Base-by-base conservation (phyloP, 1,139 yeast genomes). In the Magnusiomyces suaveolens region DNA sequence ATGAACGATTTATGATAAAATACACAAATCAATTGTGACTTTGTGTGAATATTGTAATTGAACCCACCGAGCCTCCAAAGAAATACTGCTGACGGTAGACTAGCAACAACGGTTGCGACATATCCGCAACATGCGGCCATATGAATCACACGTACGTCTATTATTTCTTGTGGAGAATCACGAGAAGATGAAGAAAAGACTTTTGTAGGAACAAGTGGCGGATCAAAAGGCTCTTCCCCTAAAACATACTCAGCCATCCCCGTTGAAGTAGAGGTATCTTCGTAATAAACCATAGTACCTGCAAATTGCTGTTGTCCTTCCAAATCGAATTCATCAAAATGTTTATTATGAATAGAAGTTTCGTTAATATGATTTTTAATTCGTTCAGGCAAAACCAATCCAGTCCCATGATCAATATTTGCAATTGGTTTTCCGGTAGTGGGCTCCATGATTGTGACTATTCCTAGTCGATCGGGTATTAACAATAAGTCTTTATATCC, bases 71-170 rank as follows among this genome's bases (percentile, higher is more conserved):
- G 41, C 12, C 38, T 46, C 60, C 60, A 58, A 24, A 58, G 48
- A 54, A 52, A 58, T n/a, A 58, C 60, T 1, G 54, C 50, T 1
- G 52, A 49, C 1, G 60, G 59, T 25, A 52, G 49, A 21, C 50
- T 33, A n/a, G 57, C 41, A n/a, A 52, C 53, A 2, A 56, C 59
- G 12, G 58, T 50, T 18, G 60, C 59, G 33, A 58, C 51, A 49
- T 54, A 56, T 44, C 21, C 43, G 46, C 12, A 29, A n/a, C 49
- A 46, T 12, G 49, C 25, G 20, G 46, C 46, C 46, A 23, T 43
- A 8, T 3, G 4, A 21, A 43, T 20, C 6, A 43, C 46, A 6
- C 26, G 14, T 3, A 16, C 8, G 24, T 21, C 46, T 21, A 43
- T 23, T 21, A 20, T 18, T 12, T 43, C 26, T 43, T 23, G 14